A percentile compares a stretch with the other conserved stretches of the same genome.
Evolutionary conservation across 495 filamentous ascomycete genomes (phyloP).

Genomic region (Xylaria castorea): DNA sequence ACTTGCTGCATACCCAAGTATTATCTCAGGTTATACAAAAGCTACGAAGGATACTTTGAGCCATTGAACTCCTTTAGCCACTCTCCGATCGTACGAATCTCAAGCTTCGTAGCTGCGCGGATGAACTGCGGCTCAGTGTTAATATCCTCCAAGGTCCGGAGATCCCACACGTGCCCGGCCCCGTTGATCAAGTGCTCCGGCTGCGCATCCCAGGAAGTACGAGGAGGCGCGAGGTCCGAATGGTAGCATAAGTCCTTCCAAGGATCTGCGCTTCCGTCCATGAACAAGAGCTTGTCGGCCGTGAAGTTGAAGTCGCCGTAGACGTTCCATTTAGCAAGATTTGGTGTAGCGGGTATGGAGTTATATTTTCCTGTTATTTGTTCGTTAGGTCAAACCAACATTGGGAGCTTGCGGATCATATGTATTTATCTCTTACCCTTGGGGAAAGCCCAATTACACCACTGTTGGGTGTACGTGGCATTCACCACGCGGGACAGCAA

Average conservation of each 20-base stretch:
- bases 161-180: slow-evolving; percentile 54
- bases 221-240: slow-evolving; percentile 41
- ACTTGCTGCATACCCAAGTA: neutral
- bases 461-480: slow-evolving; percentile 54
- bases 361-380: slow-evolving; percentile 42
- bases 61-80: slow-evolving; percentile 40
- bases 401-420: neutral
- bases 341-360: slow-evolving; percentile 45
- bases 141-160: slow-evolving; percentile 45
- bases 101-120: slow-evolving; percentile 50
- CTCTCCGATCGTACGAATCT: slow-evolving; percentile 47
- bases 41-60: slow-evolving; percentile 25
- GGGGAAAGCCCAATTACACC: slow-evolving; percentile 55
- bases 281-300: slow-evolving; percentile 49
- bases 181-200: slow-evolving; percentile 50
- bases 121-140: slow-evolving; percentile 51
- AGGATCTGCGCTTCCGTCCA: slow-evolving; percentile 50
- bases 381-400: neutral
- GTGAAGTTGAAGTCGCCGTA: slow-evolving; percentile 48
- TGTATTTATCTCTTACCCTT: neutral
- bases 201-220: slow-evolving; percentile 39
- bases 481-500: slow-evolving; percentile 48
- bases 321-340: slow-evolving; percentile 43
- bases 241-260: slow-evolving; percentile 53
- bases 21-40: slow-evolving; percentile 2